Evolutionary conservation across 768 basidiomycete species (phyloP), one percentile per base, ranked within the genome.

Genomic region (Phylloporus scabripes): DNA sequence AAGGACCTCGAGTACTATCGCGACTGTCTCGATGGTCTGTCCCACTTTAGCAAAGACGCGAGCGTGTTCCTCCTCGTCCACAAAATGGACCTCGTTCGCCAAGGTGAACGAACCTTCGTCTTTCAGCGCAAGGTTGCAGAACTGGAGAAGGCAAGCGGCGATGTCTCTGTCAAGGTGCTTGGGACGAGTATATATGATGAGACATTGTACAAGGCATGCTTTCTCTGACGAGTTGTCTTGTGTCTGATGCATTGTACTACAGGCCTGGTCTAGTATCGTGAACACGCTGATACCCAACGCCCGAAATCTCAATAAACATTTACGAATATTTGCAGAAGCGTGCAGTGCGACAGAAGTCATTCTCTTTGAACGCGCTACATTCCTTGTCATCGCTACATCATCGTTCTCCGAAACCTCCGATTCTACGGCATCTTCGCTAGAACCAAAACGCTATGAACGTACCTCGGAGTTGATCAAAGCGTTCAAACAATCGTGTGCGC

Each of bases 221-320:
- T 51, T 12, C 28, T 29, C 11, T 29, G 28, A 29, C 28, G 9
- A 15, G 17, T n/a, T 24, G n/a, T 42, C 42, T 43, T 48, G 48
- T 42, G 32, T 49, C 45, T 45, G 38, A 64, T 49, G n/a, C 20
- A 10, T 15, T 23, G 46, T 18, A 29, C 41, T 9, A 31, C 48
- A 98, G 95, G 96, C 96, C 17, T 98, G 96, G 96, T 98, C 96
- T 17, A 85, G 83, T 55, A 95, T 99, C 51, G 93, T 99, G 14
- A 92, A 96, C 62, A 92, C 92, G 14, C 77, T 99, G 57, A 95
- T 97, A 49, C 96, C 96, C 4, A 97, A 98, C 56, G 91, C 91
- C 31, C 72, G 82, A n/a, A 82, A 92, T 39, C 84, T 99, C 34
- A 83, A 87, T 2, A 83, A 78, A 54, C 93, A 98, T 58, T 80